A percentile compares a stretch with the other conserved stretches of the same genome.
phyloP scores from a whole-genome alignment of 1,284 basidiomycete species.

The Lignosus rhinocerotis region DNA sequence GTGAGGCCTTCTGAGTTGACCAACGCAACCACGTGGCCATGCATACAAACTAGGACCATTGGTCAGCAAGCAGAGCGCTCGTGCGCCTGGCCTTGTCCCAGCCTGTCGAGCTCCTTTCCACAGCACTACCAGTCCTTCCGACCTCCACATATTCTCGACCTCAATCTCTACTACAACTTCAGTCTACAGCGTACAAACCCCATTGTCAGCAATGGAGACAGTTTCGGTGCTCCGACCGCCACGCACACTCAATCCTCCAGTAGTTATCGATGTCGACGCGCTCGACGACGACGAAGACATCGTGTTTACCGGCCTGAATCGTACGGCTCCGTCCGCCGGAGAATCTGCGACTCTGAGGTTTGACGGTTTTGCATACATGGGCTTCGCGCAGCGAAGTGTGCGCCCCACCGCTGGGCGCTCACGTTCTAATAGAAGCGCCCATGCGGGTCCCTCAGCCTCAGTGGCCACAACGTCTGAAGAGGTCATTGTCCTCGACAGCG shows the following conservation, averaged over 20 bases:
- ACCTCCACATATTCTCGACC: background rate
- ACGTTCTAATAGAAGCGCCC: slow-evolving; percentile 10
- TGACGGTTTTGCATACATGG: slow-evolving; percentile 14
- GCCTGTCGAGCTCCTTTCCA: background rate
- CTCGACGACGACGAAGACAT: slow-evolving; percentile 32
- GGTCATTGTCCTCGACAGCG: slow-evolving; percentile 42
- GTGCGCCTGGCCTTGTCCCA: background rate
- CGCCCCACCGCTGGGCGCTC: slow-evolving; percentile 9
- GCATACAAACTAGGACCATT: background rate
- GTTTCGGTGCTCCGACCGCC: slow-evolving; percentile 2
- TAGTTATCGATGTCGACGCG: slow-evolving; percentile 37
- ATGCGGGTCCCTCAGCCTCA: slow-evolving; percentile 18
- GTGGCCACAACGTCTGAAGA: slow-evolving; percentile 13
- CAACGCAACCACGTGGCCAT: background rate
- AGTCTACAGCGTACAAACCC: background rate
- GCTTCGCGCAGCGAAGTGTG: background rate
- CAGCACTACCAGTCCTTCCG: background rate
- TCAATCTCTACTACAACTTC: background rate
- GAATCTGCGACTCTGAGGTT: background rate
- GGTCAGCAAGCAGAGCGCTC: background rate
- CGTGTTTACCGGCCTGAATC: slow-evolving; percentile 18
- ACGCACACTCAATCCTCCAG: slow-evolving; percentile 4
- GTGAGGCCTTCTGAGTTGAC: too few relatives aligned
- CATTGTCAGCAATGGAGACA: slow-evolving; percentile 4
- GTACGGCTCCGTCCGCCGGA: slow-evolving; percentile 12